A percentile compares a stretch with the other conserved stretches of the same genome.
These are phyloP conservation scores for Hermanozyma aechmeae DNA, from an alignment of 805 yeast genomes.

Conservation along the genomic window DNA sequence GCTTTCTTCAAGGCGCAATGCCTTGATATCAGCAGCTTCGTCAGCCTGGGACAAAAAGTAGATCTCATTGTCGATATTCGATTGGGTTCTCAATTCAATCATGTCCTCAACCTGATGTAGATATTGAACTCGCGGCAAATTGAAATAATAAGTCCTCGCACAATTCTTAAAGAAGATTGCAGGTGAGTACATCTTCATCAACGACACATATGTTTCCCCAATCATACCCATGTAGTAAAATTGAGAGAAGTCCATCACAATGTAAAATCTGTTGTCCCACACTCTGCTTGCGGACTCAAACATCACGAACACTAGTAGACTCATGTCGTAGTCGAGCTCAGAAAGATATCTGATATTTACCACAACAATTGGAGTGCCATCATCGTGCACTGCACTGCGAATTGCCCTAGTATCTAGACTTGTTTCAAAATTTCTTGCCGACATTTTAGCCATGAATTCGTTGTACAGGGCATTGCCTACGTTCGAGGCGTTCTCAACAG, in stretches of 20 bases:
- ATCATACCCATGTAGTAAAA: slow-evolving; percentile 24
- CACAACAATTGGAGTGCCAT: slow-evolving; percentile 64
- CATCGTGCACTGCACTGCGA: slow-evolving; percentile 57
- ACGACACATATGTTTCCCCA: slow-evolving; percentile 18
- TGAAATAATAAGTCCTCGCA: slow-evolving; percentile 41
- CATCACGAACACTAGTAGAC: slow-evolving; percentile 47
- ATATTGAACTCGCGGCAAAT: slow-evolving; percentile 28
- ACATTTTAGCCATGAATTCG: slow-evolving; percentile 66
- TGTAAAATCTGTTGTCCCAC: slow-evolving; percentile 58
- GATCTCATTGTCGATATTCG: slow-evolving; percentile 10
- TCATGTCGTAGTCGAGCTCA: slow-evolving; percentile 31
- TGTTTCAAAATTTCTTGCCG: slow-evolving; percentile 43
- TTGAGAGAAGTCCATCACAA: slow-evolving; percentile 65
- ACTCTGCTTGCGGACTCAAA: slow-evolving; percentile 60
- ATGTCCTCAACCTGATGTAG: slow-evolving; percentile 14
- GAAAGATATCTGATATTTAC: slow-evolving; percentile 31
- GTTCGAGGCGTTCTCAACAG: slow-evolving; percentile 28
- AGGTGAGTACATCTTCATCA: slow-evolving; percentile 41
- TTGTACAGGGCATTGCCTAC: slow-evolving; percentile 44
- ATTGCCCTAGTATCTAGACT: slow-evolving; percentile 38
- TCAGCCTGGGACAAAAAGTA: slow-evolving; percentile 28
- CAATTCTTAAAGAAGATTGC: slow-evolving; percentile 44
- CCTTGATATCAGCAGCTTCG: slow-evolving; percentile 20
- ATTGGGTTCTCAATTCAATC: slow-evolving; percentile 9
- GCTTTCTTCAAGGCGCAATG: slow-evolving; percentile 25